Evolutionary conservation across 768 basidiomycete species (phyloP).

Genomic region (Leccinum pellstonianum): DNA sequence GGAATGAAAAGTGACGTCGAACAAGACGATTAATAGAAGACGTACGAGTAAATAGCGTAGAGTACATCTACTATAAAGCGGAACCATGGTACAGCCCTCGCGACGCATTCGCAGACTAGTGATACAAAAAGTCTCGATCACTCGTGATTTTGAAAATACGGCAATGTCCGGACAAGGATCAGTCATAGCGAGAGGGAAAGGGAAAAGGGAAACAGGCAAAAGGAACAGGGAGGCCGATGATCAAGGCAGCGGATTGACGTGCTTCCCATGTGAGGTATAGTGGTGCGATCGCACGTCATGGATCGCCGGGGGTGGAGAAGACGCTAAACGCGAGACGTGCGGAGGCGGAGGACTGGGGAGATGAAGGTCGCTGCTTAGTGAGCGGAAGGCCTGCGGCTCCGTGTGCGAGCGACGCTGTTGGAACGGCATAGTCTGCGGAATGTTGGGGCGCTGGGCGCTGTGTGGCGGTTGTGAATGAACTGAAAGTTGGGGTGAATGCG

Average conservation of each 20-base stretch:
- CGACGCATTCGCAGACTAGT: slow-evolving; percentile 28
- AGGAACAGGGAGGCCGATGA: slow-evolving; percentile 21
- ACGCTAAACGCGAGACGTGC: slow-evolving; percentile 41
- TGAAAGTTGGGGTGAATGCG: slow-evolving; percentile 43
- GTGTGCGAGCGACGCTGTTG: slow-evolving; percentile 57
- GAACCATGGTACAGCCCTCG: slow-evolving; percentile 21
- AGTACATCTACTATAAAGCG: slow-evolving; percentile 35
- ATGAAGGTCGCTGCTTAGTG: slow-evolving; percentile 49
- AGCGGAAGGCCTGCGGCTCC: slow-evolving; percentile 52
- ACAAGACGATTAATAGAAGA: slow-evolving; percentile 27
- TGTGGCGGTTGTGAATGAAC: slow-evolving; percentile 36
- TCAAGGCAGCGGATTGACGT: slow-evolving; percentile 48
- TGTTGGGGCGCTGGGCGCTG: slow-evolving; percentile 36
- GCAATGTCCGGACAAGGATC: slow-evolving; percentile 28
- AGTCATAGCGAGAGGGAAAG: slow-evolving; percentile 18
- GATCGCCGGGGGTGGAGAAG: slow-evolving; percentile 41
- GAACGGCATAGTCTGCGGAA: slow-evolving; percentile 49
- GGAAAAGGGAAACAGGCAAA: slow-evolving; percentile 15
- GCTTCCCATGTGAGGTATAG: slow-evolving; percentile 44
- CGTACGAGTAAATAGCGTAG: slow-evolving; percentile 34
- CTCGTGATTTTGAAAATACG: slow-evolving; percentile 31
- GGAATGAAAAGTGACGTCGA: slow-evolving; percentile 20
- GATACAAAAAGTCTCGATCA: slow-evolving; percentile 33
- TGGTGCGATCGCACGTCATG: slow-evolving; percentile 38
- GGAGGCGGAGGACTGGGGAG: slow-evolving; percentile 46